Evolutionary conservation across 768 basidiomycete genomes (phyloP).

Genomic region (Trametes maxima): DNA sequence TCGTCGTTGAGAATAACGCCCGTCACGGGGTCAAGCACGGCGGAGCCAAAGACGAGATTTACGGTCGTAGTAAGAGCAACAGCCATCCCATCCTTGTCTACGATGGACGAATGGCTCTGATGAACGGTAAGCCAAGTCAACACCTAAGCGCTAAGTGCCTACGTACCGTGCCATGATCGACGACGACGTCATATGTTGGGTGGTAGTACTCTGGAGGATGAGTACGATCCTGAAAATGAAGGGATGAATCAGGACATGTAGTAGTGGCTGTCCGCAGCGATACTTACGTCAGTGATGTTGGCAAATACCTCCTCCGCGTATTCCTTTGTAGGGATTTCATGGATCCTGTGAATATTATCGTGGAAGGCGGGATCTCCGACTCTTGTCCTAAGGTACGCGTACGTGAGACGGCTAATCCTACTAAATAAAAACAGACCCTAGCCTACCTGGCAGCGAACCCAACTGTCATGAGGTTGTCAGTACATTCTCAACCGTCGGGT

Average conservation of each 20-base stretch:
- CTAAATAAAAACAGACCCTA: background rate
- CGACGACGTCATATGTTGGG: conserved; percentile 73
- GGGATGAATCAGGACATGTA: background rate
- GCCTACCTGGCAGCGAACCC: conserved; percentile 64
- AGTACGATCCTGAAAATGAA: conserved; percentile 63
- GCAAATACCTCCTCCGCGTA: conserved; percentile 61
- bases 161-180: conserved; percentile 87
- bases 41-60: conserved; percentile 88
- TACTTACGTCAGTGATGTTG: conserved; percentile 85
- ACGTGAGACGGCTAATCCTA: conserved; percentile 3
- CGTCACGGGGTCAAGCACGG: conserved; percentile 82
- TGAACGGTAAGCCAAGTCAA: background rate
- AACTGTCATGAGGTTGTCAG: conserved; percentile 38
- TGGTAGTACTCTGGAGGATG: conserved; percentile 84
- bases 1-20: conserved; percentile 92
- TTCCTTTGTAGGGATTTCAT: conserved; percentile 65
- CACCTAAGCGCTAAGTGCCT: background rate
- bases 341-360: conserved; percentile 57
- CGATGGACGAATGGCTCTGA: conserved; percentile 81
- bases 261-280: background rate
- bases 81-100: conserved; percentile 87
- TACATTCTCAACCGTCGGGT: background rate
- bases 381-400: conserved; percentile 56
- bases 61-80: conserved; percentile 87
- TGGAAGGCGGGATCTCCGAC: conserved; percentile 77